Base-by-base conservation (phyloP, 2,329 filamentous ascomycete genomes). In the Pseudomassariella vexata region DNA sequence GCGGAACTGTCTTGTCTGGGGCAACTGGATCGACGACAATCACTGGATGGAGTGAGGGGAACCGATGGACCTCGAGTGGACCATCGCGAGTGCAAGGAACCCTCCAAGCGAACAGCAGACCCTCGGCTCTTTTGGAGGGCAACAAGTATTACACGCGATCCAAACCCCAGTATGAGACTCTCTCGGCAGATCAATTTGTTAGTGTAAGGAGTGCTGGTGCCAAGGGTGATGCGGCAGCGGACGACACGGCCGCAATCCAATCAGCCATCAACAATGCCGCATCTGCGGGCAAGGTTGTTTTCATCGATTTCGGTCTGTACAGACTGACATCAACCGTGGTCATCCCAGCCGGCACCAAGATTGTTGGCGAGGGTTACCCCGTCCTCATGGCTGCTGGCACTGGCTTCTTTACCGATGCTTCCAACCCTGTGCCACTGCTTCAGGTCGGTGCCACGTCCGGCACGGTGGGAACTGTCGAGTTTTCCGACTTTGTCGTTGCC, bases 401-500 rank as follows among this genome's bases (percentile, higher is more conserved):
- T 5, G n/a, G n/a, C n/a, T 68, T 60, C 38, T 82, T 80, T 49
- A 62, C 67, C 34, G 64, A 77, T 43, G 68, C 73, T 28, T 65
- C 59, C 36, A 65, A 64, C 28, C 83, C 84, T 0, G 62, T 74
- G 21, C 72, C 79, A 0, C 76, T 88, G 0, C 64, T 88, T 1
- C 72, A 78, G 42, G 70, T 87, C n/a, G 83, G 81, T 8, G 46
- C 47, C 14, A 46, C 45, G 3, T 62, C 73, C 0, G 80, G 82
- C 3, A 74, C 86, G 16, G 55, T 55, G 8, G 85, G 85, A 5
- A 63, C 62, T 10, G 64, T 89, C 12, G 83, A 89, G 53, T 76
- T 80, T 65, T 77, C 73, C 5, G 84, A 89, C 50, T 75, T 84
- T 47, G 71, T 89, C 29, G 65, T 89, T 10, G 77, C 76, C 34